phyloP scores from a whole-genome alignment of 2,329 filamentous ascomycete species.

The Mycosphaerelloides madeirae region DNA sequence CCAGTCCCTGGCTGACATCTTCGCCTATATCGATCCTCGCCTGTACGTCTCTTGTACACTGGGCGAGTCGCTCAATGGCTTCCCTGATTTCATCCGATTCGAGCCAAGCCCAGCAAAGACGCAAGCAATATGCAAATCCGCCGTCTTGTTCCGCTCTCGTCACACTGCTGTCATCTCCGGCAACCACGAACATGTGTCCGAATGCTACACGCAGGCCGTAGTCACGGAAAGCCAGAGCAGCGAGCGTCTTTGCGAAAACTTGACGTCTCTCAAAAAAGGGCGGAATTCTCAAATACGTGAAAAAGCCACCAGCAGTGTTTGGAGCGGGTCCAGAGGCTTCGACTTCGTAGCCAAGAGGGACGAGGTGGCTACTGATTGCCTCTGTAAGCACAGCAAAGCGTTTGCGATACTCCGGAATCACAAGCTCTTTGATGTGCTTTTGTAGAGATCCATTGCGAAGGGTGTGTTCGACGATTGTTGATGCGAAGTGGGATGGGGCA shows the following conservation, averaged over 20 bases:
- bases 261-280: constrained; percentile 2
- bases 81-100: constrained; percentile 7
- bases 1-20: constrained; percentile 6
- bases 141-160: constrained; percentile 6
- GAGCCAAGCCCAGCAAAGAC: constrained; percentile 11
- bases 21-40: constrained; percentile 8
- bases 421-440: constrained; percentile 46
- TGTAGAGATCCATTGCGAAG: constrained; percentile 50
- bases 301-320: constrained; percentile 69
- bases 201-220: constrained; percentile 10
- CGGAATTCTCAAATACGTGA: constrained; percentile 36
- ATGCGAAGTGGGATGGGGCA: constrained; percentile 54
- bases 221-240: constrained; percentile 10
- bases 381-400: constrained; percentile 53
- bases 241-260: constrained; percentile 10
- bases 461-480: constrained; percentile 53
- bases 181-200: constrained; percentile 16
- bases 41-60: constrained; percentile 7
- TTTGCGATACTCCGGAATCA: constrained; percentile 53
- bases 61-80: constrained; percentile 6
- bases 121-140: constrained; percentile 11
- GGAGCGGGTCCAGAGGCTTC: constrained; percentile 29
- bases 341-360: constrained; percentile 57
- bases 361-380: constrained; percentile 56
- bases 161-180: constrained; percentile 7